Percentiles rank a stretch among this genome's conserved stretches.
Evolutionary conservation across 768 basidiomycete species (phyloP).

Genomic region (Trametes cingulata): DNA sequence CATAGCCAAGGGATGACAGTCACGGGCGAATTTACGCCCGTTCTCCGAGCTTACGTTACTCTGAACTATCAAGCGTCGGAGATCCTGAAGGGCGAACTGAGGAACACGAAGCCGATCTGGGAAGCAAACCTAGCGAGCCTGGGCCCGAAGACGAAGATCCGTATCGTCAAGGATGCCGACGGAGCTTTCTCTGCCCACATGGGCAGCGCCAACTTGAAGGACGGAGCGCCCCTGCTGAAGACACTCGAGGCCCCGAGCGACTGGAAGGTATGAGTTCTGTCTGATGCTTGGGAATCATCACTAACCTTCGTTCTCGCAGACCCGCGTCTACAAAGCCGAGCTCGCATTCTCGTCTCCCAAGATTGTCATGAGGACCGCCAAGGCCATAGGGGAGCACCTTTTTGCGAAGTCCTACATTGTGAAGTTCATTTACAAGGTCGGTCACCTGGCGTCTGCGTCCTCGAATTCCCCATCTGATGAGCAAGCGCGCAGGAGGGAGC

Average conservation of each 20-base stretch:
- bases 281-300: background rate
- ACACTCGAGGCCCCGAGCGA: background rate
- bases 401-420: background rate
- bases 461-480: background rate
- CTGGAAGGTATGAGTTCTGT: background rate
- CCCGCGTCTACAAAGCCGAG: background rate
- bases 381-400: background rate
- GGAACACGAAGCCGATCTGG: background rate
- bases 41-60: conserved; percentile 7
- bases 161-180: background rate
- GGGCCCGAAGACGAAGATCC: background rate
- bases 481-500: background rate
- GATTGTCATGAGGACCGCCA: background rate
- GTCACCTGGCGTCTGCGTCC: background rate
- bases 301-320: background rate
- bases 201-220: background rate
- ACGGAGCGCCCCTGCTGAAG: background rate
- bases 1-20: background rate
- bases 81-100: background rate
- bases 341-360: conserved; percentile 1
- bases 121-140: conserved; percentile 6
- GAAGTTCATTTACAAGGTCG: conserved; percentile 7
- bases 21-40: conserved; percentile 5
- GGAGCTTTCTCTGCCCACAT: background rate
- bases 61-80: conserved; percentile 1